Percentiles rank a stretch among this genome's conserved stretches.
Evolutionary conservation across 257 asterid species (phyloP).

Genomic region (Gentiana macrophylla): DNA sequence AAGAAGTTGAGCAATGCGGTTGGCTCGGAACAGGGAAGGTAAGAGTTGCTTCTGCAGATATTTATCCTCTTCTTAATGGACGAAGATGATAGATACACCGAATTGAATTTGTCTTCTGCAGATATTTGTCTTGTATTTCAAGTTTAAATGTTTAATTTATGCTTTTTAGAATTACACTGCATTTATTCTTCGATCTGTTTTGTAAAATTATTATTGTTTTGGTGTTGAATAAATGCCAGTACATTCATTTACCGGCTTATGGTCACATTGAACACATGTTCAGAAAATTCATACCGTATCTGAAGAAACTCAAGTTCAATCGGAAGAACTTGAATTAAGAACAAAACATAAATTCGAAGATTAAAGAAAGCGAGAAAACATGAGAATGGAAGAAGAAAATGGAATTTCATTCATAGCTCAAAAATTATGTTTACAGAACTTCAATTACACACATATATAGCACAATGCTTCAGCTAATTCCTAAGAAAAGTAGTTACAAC

Average conservation of each 20-base stretch:
- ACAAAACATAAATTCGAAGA: no score
- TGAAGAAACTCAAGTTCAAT: no score
- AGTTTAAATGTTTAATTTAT: constrained; percentile 45
- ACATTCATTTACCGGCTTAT: background rate
- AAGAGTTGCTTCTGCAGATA: constrained; percentile 18
- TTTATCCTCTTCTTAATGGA: constrained; percentile 22
- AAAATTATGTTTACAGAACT: no score
- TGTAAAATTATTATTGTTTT: background rate
- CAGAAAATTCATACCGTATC: no score
- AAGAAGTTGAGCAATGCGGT: constrained; percentile 40
- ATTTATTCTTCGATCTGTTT: background rate
- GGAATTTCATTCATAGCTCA: no score
- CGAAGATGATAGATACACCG: no score
- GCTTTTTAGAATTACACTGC: background rate
- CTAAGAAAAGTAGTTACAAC: no score
- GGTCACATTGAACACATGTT: background rate
- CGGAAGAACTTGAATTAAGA: no score
- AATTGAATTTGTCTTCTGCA: constrained; percentile 1
- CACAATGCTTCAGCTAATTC: no score
- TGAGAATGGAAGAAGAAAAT: no score
- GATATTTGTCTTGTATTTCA: constrained; percentile 22
- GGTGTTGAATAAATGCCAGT: background rate
- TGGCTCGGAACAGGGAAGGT: constrained; percentile 19
- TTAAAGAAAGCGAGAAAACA: no score
- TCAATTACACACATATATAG: no score